Percentiles rank a stretch among this genome's conserved stretches.
These are phyloP conservation scores for Eimeria brunetti DNA, from an alignment of 169 alveolate species.

Conservation along the genomic window DNA sequence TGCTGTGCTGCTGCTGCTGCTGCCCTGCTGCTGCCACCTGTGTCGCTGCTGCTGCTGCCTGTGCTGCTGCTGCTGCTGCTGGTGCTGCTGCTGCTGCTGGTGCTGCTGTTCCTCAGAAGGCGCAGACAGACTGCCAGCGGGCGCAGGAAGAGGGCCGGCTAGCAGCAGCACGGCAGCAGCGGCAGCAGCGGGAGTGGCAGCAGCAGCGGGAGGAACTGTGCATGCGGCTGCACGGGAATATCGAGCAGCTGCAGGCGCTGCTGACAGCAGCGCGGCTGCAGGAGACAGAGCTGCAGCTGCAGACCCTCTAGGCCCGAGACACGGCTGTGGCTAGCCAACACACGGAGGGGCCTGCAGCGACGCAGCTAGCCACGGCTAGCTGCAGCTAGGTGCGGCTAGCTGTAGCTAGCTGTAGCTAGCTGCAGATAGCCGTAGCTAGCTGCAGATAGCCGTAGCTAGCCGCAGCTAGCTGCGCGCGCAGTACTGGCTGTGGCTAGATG, in stretches of 20 bases:
- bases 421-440: too few relatives aligned
- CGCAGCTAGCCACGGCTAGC: neutral
- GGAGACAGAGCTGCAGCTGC: conserved; percentile 1
- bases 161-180: conserved; percentile 25
- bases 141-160: conserved; percentile 27
- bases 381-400: conserved; percentile 9
- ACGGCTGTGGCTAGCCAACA: neutral
- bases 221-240: neutral
- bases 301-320: neutral
- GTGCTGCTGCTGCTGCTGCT: conserved; percentile 1
- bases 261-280: neutral
- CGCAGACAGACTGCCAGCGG: conserved; percentile 32
- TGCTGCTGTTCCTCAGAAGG: neutral
- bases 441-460: too few relatives aligned
- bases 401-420: conserved; percentile 20
- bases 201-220: conserved; percentile 24
- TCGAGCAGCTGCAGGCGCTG: conserved; percentile 23
- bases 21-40: neutral
- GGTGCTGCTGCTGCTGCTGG: neutral
- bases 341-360: too few relatives aligned
- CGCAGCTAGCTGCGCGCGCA: neutral
- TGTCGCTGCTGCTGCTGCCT: neutral
- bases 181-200: conserved; percentile 67
- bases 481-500: neutral
- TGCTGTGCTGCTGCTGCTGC: neutral